Percentiles rank a stretch among this genome's conserved stretches.
These are phyloP conservation scores for Cryptosporidium ryanae DNA, from an alignment of 169 alveolate species.

Conservation along the genomic window DNA sequence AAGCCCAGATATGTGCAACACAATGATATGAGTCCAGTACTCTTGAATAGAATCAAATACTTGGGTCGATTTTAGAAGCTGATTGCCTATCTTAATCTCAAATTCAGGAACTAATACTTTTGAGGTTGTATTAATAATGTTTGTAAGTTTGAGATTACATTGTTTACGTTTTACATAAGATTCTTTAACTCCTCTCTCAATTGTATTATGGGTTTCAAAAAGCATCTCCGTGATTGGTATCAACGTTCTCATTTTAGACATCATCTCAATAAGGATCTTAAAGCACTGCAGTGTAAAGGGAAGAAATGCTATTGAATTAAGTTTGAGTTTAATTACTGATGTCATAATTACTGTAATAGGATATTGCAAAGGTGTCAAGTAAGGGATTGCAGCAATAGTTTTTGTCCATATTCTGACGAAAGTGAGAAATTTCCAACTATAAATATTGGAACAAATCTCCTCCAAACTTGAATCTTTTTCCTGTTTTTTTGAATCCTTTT, in stretches of 20 bases:
- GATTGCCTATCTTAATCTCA: conserved; percentile 41
- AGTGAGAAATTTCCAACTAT: conserved; percentile 52
- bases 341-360: conserved; percentile 28
- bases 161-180: neutral
- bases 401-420: conserved; percentile 37
- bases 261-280: conserved; percentile 21
- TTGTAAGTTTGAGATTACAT: neutral
- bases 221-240: conserved; percentile 37
- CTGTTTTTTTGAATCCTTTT: neutral
- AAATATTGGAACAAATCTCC: conserved; percentile 22
- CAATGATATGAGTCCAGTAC: conserved; percentile 33
- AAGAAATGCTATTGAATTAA: conserved; percentile 27
- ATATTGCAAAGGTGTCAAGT: conserved; percentile 57
- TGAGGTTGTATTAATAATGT: conserved; percentile 13
- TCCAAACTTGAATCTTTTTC: conserved; percentile 13
- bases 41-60: conserved; percentile 52
- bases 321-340: conserved; percentile 18
- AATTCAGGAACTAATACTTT: conserved; percentile 45
- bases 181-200: conserved; percentile 36
- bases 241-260: conserved; percentile 9
- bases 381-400: conserved; percentile 13
- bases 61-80: conserved; percentile 12
- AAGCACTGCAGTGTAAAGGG: conserved; percentile 44
- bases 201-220: conserved; percentile 24
- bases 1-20: conserved; percentile 12